Percentiles rank a stretch among this genome's conserved stretches.
phyloP scores from a whole-genome alignment of 1,284 basidiomycete species.

The Singerocomus rubriflavus region DNA sequence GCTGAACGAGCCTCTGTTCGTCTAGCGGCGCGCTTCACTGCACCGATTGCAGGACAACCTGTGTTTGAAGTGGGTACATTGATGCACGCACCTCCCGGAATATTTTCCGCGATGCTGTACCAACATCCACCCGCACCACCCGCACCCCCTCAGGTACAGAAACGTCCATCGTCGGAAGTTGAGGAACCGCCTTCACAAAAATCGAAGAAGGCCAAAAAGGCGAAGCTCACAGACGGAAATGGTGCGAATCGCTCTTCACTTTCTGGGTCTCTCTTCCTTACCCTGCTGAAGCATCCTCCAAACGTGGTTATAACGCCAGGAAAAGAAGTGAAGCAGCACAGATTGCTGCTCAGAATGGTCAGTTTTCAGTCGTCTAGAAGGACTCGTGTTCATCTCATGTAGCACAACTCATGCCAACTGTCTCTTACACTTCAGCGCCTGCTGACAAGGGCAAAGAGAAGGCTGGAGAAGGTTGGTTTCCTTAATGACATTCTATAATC shows the following conservation, averaged over 20 bases:
- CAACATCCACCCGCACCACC: conserved; percentile 26
- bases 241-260: conserved; percentile 25
- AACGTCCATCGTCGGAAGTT: conserved; percentile 38
- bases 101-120: conserved; percentile 33
- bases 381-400: conserved; percentile 20
- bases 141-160: conserved; percentile 33
- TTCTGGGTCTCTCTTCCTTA: conserved; percentile 14
- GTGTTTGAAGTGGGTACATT: conserved; percentile 33
- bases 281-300: conserved; percentile 42
- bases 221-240: conserved; percentile 34
- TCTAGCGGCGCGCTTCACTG: conserved; percentile 48
- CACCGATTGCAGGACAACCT: conserved; percentile 35
- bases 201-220: conserved; percentile 42
- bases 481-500: conserved; percentile 1
- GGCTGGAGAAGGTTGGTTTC: conserved; percentile 38
- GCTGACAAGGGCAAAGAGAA: conserved; percentile 46
- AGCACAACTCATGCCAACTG: conserved; percentile 48
- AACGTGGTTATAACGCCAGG: conserved; percentile 63
- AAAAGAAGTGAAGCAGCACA: conserved; percentile 66
- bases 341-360: conserved; percentile 56
- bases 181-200: conserved; percentile 35
- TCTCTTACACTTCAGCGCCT: conserved; percentile 40
- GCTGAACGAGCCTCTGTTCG: conserved; percentile 55
- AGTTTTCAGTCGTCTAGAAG: conserved; percentile 26
- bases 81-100: conserved; percentile 31